Conservation (phyloP, 768 basidiomycete genomes). For the Tulasnella sp. region DNA sequence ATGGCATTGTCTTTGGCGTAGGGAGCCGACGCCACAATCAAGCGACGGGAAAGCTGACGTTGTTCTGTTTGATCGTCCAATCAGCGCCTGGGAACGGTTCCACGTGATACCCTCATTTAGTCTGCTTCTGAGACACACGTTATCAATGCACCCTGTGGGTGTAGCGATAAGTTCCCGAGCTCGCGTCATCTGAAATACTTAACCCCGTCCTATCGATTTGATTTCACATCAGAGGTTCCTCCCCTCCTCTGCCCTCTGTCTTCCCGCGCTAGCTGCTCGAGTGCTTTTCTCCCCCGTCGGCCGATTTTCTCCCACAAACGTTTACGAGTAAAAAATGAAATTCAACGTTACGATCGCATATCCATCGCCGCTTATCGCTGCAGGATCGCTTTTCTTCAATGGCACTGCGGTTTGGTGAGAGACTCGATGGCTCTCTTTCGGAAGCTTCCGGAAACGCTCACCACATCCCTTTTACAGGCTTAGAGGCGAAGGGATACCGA, state of each 20-base stretch:
- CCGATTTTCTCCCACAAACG: not conserved
- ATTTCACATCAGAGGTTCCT: not conserved
- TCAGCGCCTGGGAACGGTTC: not conserved
- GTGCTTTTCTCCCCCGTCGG: not conserved
- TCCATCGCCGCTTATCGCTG: conserved; percentile 1
- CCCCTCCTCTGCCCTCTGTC: not conserved
- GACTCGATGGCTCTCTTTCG: not conserved
- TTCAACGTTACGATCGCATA: conserved; percentile 13
- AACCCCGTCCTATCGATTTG: not conserved
- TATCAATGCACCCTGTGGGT: not conserved
- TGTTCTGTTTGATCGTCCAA: not conserved
- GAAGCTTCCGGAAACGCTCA: not conserved
- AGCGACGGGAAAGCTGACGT: not conserved
- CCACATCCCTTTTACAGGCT: not conserved
- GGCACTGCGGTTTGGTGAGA: conserved; percentile 15
- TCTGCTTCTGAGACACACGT: not conserved
- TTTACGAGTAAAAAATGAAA: not conserved
- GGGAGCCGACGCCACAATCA: too few species aligned
- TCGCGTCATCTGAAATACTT: not conserved
- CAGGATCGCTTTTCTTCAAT: conserved; percentile 15
- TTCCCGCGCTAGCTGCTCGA: not conserved
- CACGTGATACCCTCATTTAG: not conserved
- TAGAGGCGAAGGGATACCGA: not conserved
- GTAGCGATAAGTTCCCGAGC: not conserved
- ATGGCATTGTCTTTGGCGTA: too few species aligned